Base-by-base conservation (phyloP, 495 filamentous ascomycete species). In the Tuber melanosporum region DNA sequence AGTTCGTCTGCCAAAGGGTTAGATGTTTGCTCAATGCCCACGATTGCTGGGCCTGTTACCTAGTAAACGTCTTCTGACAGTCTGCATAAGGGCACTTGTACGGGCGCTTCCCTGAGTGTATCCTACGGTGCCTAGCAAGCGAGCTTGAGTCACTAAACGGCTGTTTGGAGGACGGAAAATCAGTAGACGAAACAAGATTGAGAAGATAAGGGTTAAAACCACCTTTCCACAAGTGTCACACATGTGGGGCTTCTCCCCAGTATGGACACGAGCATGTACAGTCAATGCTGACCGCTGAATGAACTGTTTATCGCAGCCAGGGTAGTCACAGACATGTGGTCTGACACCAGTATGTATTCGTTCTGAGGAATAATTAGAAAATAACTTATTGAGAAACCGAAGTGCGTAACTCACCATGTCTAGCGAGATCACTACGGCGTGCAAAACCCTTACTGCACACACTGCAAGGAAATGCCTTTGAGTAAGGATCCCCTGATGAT, bases 101-200 rank as follows among this genome's bases (percentile, higher is more conserved):
- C 3, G 95, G 95, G 52, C 95, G 90, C 83, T 96, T 97, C 39
- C 95, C 95, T 39, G 93, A 97, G 82, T 99, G 95, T 77, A 98
- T 99, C 44, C 95, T 89, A 42, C 95, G 91, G 86, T 99, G 95
- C 52, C 95, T 88, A 32, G 95, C 95, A 49, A 99, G 86, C 14
- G 95, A 98, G 81, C 95, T 98, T 26, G 94, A 97, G 84, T 99
- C 95, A 83, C 95, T 98, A 82, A 99, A 99, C n/a, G 94, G 95
- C 95, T 98, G 80, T 76, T 81, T 71, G 62, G 57, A 45, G 73
- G 72, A 62, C 41, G 76, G 12, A 76, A 82, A 47, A 77, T 84
- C 75, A 83, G 83, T 62, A 79, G 76, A 73, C 82, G 73, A 73
- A 71, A 19, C 8, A 14, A 19, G 42, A 43, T 74, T 71, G 42